Evolutionary conservation across 305 asterid genomes (phyloP).

Genomic region (Fraxinus sp.): DNA sequence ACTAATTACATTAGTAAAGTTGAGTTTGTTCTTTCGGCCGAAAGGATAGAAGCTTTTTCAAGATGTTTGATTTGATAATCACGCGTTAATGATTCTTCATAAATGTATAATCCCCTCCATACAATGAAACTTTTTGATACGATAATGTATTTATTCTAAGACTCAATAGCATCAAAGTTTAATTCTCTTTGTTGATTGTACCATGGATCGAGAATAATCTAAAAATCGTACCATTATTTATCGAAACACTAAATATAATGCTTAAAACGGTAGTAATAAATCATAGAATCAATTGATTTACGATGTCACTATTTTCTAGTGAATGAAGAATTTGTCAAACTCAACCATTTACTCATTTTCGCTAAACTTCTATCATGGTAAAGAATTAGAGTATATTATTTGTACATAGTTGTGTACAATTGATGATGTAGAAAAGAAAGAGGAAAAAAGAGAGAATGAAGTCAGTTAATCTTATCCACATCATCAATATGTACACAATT

Average conservation of each 20-base stretch:
- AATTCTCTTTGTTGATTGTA: neutral
- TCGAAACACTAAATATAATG: neutral
- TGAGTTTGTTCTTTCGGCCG: conserved; percentile 23
- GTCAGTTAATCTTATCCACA: no score
- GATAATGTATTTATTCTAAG: neutral
- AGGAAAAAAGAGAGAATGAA: no score
- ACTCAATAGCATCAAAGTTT: neutral
- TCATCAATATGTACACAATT: no score
- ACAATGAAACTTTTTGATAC: neutral
- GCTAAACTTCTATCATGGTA: neutral
- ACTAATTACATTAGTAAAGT: neutral
- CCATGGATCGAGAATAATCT: neutral
- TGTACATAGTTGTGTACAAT: no score
- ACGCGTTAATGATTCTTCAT: conserved; percentile 8
- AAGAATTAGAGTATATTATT: neutral
- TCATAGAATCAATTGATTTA: neutral
- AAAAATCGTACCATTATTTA: neutral
- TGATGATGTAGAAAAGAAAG: no score
- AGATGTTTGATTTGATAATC: neutral
- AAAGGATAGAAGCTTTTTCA: conserved; percentile 20
- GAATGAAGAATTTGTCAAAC: neutral
- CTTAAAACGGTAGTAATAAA: neutral
- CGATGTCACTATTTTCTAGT: neutral
- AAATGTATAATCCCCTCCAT: neutral
- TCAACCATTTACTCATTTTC: neutral